phyloP scores from a whole-genome alignment of 345 rosid species.

The Trapa bicornis region DNA sequence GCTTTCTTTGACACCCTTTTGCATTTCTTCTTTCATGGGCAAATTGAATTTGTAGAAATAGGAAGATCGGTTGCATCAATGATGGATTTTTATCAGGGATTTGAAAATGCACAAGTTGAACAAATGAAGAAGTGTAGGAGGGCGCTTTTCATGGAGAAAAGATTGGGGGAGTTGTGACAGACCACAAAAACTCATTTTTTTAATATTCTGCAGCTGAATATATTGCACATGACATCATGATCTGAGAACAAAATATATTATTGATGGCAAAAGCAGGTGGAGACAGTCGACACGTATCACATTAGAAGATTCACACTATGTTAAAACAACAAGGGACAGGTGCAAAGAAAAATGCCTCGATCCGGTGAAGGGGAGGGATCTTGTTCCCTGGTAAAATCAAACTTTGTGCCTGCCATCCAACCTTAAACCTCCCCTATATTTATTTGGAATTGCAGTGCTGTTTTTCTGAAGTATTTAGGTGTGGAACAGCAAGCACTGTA shows the following conservation, averaged over 20 bases:
- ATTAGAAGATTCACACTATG: conserved; percentile 22
- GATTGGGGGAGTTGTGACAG: neutral
- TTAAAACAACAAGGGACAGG: conserved; percentile 35
- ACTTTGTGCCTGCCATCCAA: conserved; percentile 20
- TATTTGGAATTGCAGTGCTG: neutral
- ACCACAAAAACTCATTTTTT: neutral
- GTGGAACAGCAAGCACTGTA: conserved; percentile 32
- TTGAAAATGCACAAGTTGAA: neutral
- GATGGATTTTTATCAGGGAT: conserved; percentile 12
- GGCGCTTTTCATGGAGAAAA: neutral
- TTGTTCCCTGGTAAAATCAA: conserved; percentile 27
- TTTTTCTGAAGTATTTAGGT: conserved; percentile 1
- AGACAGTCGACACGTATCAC: conserved; percentile 25
- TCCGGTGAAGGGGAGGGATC: conserved; percentile 27
- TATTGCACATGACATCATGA: neutral
- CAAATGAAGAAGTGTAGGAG: neutral
- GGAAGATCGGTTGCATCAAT: conserved; percentile 17
- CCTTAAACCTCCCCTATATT: conserved; percentile 3
- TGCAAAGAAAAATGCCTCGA: conserved; percentile 48
- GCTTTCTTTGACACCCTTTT: conserved; percentile 25
- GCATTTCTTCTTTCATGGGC: conserved; percentile 4
- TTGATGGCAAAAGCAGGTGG: conserved; percentile 8
- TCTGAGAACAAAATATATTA: neutral
- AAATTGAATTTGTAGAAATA: neutral
- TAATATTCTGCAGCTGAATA: neutral